phyloP scores from a whole-genome alignment of 2,329 filamentous ascomycete species.

The Ceratocystis colombiana region DNA sequence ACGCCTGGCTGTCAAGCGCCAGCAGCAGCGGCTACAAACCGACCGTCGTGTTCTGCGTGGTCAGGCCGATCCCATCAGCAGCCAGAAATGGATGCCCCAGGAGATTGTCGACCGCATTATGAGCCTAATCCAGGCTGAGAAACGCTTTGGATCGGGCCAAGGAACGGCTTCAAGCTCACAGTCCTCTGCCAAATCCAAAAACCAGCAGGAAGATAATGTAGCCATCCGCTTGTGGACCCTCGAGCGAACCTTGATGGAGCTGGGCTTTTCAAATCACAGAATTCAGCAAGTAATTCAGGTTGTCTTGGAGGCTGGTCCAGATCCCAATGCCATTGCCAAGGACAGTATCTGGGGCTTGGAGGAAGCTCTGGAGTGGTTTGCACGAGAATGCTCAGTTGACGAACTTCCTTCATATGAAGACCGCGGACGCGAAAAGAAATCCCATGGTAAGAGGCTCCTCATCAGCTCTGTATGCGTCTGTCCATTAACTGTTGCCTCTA shows the following conservation, averaged over 20 bases:
- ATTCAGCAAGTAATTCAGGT: slow-evolving; percentile 55
- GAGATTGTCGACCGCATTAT: slow-evolving; percentile 71
- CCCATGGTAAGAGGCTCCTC: slow-evolving; percentile 30
- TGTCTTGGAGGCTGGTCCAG: slow-evolving; percentile 56
- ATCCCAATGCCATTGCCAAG: slow-evolving; percentile 43
- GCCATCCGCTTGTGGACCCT: slow-evolving; percentile 76
- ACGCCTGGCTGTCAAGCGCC: slow-evolving; percentile 66
- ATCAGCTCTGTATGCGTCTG: neutral
- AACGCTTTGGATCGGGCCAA: slow-evolving; percentile 37
- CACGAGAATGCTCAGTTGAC: slow-evolving; percentile 58
- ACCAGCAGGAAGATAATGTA: slow-evolving; percentile 58
- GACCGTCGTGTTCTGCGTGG: slow-evolving; percentile 72
- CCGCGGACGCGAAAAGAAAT: slow-evolving; percentile 35
- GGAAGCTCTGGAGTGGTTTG: slow-evolving; percentile 82
- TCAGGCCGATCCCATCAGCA: slow-evolving; percentile 64
- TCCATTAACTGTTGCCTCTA: neutral
- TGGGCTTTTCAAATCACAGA: slow-evolving; percentile 56
- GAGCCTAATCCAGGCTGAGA: slow-evolving; percentile 59
- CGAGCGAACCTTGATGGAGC: slow-evolving; percentile 57
- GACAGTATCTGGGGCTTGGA: slow-evolving; percentile 76
- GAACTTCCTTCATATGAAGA: slow-evolving; percentile 65
- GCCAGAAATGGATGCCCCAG: slow-evolving; percentile 66
- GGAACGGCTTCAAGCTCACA: slow-evolving; percentile 33
- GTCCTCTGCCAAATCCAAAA: slow-evolving; percentile 44
- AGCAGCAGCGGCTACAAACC: slow-evolving; percentile 68